Evolutionary conservation across 768 basidiomycete genomes (phyloP).

Genomic region (Psilocybe tampanensis): DNA sequence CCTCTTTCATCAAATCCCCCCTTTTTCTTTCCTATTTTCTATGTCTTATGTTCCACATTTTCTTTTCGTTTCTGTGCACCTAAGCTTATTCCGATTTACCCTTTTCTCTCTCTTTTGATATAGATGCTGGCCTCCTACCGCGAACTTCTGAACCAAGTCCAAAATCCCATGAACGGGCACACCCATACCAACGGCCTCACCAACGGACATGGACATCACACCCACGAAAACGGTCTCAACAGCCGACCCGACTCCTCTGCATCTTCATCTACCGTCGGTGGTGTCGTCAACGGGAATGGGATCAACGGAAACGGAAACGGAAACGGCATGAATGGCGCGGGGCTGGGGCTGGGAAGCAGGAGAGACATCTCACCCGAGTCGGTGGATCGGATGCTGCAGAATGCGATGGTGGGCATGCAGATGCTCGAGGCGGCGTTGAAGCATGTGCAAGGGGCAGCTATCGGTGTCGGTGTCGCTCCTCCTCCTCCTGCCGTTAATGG

Average conservation of each 20-base stretch:
- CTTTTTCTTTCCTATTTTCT: too few species aligned
- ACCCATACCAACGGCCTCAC: not conserved
- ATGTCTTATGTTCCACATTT: too few species aligned
- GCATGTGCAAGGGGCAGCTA: slow-evolving; percentile 16
- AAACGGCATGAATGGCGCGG: slow-evolving; percentile 1
- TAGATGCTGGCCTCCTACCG: slow-evolving; percentile 26
- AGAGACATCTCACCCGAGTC: slow-evolving; percentile 28
- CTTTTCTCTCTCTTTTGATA: not conserved
- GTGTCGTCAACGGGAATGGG: not conserved
- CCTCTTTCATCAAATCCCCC: too few species aligned
- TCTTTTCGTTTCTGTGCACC: too few species aligned
- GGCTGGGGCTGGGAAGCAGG: too few species aligned
- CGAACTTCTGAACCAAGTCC: slow-evolving; percentile 29
- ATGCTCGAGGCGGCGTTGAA: slow-evolving; percentile 45
- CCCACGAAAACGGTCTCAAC: slow-evolving; percentile 3
- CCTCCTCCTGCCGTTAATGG: too few species aligned
- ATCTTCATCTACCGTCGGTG: slow-evolving; percentile 13
- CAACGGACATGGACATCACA: not conserved
- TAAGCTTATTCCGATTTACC: too few species aligned
- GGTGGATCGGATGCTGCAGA: slow-evolving; percentile 45
- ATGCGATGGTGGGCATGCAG: slow-evolving; percentile 43
- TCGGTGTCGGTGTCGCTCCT: too few species aligned
- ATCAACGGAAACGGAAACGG: not conserved
- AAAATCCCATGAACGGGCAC: not conserved
- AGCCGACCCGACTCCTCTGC: slow-evolving; percentile 21